Evolutionary conservation across 345 rosid species (phyloP).

Genomic region (Rhizophora mangle): DNA sequence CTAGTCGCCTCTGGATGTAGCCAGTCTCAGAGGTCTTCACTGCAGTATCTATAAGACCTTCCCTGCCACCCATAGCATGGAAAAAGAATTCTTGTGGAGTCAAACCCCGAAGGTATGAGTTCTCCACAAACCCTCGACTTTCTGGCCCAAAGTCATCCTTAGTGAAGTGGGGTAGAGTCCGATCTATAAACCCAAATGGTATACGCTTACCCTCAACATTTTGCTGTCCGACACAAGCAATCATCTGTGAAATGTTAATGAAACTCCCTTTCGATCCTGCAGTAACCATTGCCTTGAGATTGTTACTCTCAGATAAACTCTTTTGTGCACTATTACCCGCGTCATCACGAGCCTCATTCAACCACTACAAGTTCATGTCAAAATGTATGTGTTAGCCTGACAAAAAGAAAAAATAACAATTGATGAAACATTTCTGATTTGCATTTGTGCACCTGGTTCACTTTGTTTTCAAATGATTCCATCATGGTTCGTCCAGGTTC

Average conservation of each 20-base stretch:
- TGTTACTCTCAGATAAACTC: conserved; percentile 95
- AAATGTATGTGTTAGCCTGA: conserved; percentile 7
- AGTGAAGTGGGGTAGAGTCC: conserved; percentile 95
- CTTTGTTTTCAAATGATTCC: conserved; percentile 96
- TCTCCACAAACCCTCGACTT: conserved; percentile 98
- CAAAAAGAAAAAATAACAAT: conserved; percentile 1
- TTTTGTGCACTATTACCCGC: conserved; percentile 98
- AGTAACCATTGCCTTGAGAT: conserved; percentile 98
- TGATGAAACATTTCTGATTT: not conserved
- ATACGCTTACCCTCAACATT: conserved; percentile 99
- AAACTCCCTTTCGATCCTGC: conserved; percentile 99
- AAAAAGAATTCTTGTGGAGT: conserved; percentile 99
- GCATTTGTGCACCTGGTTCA: conserved; percentile 61
- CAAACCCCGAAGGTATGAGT: conserved; percentile 91
- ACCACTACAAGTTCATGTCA: conserved; percentile 39
- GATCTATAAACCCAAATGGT: conserved; percentile 83
- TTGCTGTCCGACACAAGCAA: conserved; percentile 99
- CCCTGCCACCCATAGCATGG: conserved; percentile 99
- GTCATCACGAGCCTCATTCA: conserved; percentile 98
- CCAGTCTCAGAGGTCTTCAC: conserved; percentile 99
- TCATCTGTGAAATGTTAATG: conserved; percentile 97
- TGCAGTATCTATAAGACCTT: conserved; percentile 98
- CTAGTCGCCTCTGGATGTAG: conserved; percentile 93
- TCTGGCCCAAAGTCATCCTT: conserved; percentile 96
- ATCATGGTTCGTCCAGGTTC: conserved; percentile 97